phyloP scores from a whole-genome alignment of 108 stramenopile species.

The Stephanodiscus triporus region DNA sequence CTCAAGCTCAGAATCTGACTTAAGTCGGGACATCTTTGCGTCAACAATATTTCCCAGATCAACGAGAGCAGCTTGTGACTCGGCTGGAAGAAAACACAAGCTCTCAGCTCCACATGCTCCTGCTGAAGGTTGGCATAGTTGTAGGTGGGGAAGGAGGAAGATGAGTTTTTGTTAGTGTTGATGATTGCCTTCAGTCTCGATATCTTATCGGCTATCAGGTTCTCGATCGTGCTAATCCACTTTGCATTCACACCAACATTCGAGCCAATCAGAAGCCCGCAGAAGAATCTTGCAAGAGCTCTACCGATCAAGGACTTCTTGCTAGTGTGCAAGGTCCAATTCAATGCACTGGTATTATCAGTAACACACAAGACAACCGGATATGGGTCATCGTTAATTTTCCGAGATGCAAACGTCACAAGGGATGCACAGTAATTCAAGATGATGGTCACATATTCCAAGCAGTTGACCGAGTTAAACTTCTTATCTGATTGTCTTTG shows the following conservation, averaged over 20 bases:
- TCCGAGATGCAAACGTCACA: background rate
- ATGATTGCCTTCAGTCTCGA: conserved; percentile 13
- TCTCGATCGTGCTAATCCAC: conserved; percentile 2
- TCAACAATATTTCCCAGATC: conserved; percentile 15
- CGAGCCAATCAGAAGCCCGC: conserved; percentile 11
- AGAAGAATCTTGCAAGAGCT: conserved; percentile 18
- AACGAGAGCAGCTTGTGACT: conserved; percentile 6
- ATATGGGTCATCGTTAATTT: background rate
- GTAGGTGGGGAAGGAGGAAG: conserved; percentile 1
- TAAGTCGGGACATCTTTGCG: conserved; percentile 1
- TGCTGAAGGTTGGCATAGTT: no score
- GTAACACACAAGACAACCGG: background rate
- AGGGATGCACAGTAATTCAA: conserved; percentile 21
- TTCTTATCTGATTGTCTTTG: background rate
- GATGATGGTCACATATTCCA: conserved; percentile 27
- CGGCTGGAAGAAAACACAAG: conserved; percentile 11
- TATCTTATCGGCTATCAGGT: conserved; percentile 30
- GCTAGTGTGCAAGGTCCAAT: conserved; percentile 16
- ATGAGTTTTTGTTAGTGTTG: background rate
- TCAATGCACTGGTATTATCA: conserved; percentile 15
- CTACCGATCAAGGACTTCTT: conserved; percentile 8
- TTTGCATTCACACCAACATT: conserved; percentile 18
- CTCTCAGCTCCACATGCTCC: conserved; percentile 9
- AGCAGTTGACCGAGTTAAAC: conserved; percentile 2
- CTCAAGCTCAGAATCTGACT: background rate